These are phyloP conservation scores for Orychophragmus violaceus DNA, from an alignment of 345 rosid species.

Conservation along the genomic window DNA sequence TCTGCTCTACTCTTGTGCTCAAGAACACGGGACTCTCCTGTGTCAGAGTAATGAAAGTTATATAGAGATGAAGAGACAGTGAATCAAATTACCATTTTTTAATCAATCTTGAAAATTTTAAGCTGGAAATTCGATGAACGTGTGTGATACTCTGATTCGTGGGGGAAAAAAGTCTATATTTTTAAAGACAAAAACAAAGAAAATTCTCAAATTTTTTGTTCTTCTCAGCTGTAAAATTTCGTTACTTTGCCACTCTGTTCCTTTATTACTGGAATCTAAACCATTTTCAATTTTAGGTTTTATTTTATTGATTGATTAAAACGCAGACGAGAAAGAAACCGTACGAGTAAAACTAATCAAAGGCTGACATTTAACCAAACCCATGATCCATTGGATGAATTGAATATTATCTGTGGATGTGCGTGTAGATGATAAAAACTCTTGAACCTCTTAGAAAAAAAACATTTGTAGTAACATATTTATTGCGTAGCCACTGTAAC, in stretches of 20 bases:
- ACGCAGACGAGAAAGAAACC: slow-evolving; percentile 12
- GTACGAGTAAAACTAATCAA: slow-evolving; percentile 16
- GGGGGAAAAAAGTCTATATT: not conserved
- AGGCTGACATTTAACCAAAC: not conserved
- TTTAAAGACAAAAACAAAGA: not conserved
- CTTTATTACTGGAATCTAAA: slow-evolving; percentile 27
- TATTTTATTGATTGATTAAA: not conserved
- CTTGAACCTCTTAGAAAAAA: not conserved
- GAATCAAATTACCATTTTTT: not conserved
- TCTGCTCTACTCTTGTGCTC: slow-evolving; percentile 6
- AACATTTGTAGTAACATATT: not conserved
- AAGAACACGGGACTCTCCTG: slow-evolving; percentile 28
- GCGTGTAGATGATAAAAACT: not conserved
- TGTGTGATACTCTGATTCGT: slow-evolving; percentile 19
- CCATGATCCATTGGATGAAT: not conserved
- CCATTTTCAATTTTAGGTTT: not conserved
- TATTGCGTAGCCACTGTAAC: slow-evolving; percentile 11
- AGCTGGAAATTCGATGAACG: slow-evolving; percentile 5
- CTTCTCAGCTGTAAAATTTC: slow-evolving; percentile 1
- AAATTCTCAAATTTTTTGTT: not conserved
- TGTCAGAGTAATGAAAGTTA: slow-evolving; percentile 9
- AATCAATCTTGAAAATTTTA: not conserved
- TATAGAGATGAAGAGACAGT: slow-evolving; percentile 6
- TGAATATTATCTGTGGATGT: not conserved
- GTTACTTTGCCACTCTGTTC: slow-evolving; percentile 19